Base-by-base conservation (phyloP, 352 stramenopile species). In the Pythium chondricola region DNA sequence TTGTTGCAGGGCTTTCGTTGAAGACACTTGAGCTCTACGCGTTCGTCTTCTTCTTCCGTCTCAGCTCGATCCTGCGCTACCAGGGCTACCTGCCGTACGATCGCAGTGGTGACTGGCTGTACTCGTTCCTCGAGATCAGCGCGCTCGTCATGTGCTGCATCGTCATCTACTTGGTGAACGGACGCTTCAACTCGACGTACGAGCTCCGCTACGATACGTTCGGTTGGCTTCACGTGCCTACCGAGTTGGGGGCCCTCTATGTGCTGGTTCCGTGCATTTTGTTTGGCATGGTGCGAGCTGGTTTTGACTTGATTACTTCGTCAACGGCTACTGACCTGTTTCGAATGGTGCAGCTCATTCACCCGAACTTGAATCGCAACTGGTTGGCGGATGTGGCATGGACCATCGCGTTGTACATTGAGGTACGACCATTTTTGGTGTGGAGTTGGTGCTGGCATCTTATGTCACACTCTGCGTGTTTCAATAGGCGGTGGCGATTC, bases 381-480 rank as follows among this genome's bases (percentile, higher is more conserved):
- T 98, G 96, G 72, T 67, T 98, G 14, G 97, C 89, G 44, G 95
- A 98, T 61, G 85, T 97, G 6, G 74, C 90, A 14, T 99, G 97
- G 97, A 98, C 95, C 9, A 98, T 98, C 58, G 94, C 96, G 18
- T 95, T 99, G 69, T 99, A 99, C 74, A 85, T 99, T 65, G 97
- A n/a, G n/a, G n/a, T n/a, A n/a, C n/a, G n/a, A n/a, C n/a, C n/a
- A n/a, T n/a, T n/a, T n/a, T n/a, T n/a, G n/a, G n/a, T n/a, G n/a
- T n/a, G n/a, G n/a, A n/a, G n/a, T n/a, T n/a, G n/a, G n/a, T n/a
- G n/a, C n/a, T n/a, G n/a, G n/a, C n/a, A n/a, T n/a, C n/a, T n/a
- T n/a, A n/a, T n/a, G n/a, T n/a, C n/a, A n/a, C n/a, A n/a, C n/a
- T n/a, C n/a, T n/a, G n/a, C n/a, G n/a, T n/a, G n/a, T n/a, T n/a